These are phyloP conservation scores for Acanthochlamys bracteata DNA, from an alignment of 106 monocot species.

Conservation along the genomic window DNA sequence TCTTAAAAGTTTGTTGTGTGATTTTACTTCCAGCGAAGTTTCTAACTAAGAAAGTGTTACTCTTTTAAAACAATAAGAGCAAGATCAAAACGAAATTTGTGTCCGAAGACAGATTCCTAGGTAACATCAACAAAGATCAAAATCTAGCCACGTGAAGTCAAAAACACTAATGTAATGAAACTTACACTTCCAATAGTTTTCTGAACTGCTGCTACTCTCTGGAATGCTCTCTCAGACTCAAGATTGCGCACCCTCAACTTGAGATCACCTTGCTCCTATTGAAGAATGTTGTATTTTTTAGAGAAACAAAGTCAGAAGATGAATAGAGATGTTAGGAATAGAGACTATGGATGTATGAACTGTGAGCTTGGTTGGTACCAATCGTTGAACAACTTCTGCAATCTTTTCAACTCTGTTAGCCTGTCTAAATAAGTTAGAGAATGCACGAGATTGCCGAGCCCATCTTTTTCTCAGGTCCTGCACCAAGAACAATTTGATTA, in stretches of 20 bases:
- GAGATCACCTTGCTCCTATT: conserved; percentile 96
- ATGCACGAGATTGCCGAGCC: conserved; percentile 80
- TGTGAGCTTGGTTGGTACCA: conserved; percentile 38
- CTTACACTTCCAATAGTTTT: conserved; percentile 74
- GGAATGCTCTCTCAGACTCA: conserved; percentile 91
- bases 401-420: conserved; percentile 93
- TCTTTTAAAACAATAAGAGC: too few relatives aligned
- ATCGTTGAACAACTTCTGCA: conserved; percentile 75
- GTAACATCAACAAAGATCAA: background rate
- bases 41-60: too few relatives aligned
- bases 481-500: background rate
- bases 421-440: conserved; percentile 89
- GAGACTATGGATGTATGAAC: background rate
- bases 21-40: too few relatives aligned
- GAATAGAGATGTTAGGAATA: background rate
- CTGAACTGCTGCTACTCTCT: conserved; percentile 84
- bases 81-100: too few relatives aligned
- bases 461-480: conserved; percentile 95
- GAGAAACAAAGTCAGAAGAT: background rate
- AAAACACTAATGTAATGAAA: background rate
- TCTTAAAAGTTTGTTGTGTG: too few relatives aligned
- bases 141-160: too few relatives aligned
- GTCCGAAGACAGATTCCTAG: too few relatives aligned
- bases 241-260: conserved; percentile 88
- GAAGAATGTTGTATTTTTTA: background rate